These are phyloP conservation scores for Leccinellum rugosiceps DNA, from an alignment of 768 basidiomycete genomes.

Conservation along the genomic window DNA sequence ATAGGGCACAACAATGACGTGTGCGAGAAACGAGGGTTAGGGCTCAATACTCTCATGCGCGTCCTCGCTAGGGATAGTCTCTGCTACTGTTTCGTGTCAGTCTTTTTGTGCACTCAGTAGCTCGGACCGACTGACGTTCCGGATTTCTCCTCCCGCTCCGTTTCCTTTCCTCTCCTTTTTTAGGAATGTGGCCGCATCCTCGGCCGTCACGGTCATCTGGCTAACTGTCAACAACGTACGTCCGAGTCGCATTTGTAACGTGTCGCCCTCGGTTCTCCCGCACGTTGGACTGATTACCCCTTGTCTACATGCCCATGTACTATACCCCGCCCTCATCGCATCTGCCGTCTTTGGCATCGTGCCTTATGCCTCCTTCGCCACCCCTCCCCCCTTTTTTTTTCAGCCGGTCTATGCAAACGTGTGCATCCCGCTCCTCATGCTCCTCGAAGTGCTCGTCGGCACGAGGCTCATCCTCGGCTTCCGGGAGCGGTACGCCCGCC, in stretches of 20 bases:
- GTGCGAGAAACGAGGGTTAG: not conserved
- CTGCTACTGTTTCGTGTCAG: conserved; percentile 32
- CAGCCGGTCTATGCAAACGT: conserved; percentile 30
- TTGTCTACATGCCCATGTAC: no score
- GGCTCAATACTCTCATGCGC: conserved; percentile 19
- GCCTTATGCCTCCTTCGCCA: not conserved
- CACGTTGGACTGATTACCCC: not conserved
- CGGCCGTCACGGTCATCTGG: conserved; percentile 28
- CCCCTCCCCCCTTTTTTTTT: not conserved
- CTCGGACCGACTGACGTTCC: not conserved
- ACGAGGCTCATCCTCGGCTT: conserved; percentile 32
- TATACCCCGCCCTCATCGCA: no score
- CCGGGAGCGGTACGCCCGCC: conserved; percentile 26
- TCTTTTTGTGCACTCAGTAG: not conserved
- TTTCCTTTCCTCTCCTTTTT: not conserved
- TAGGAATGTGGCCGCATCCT: conserved; percentile 26
- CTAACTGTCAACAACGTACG: conserved; percentile 21
- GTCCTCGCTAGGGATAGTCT: conserved; percentile 29
- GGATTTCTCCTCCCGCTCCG: not conserved
- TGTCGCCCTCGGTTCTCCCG: not conserved
- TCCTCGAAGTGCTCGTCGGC: conserved; percentile 29
- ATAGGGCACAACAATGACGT: not conserved
- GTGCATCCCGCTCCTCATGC: conserved; percentile 30
- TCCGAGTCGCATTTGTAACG: not conserved
- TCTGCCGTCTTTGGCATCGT: not conserved